Base-by-base conservation (phyloP, 108 stramenopile species). In the Skeletonema marinoi region DNA sequence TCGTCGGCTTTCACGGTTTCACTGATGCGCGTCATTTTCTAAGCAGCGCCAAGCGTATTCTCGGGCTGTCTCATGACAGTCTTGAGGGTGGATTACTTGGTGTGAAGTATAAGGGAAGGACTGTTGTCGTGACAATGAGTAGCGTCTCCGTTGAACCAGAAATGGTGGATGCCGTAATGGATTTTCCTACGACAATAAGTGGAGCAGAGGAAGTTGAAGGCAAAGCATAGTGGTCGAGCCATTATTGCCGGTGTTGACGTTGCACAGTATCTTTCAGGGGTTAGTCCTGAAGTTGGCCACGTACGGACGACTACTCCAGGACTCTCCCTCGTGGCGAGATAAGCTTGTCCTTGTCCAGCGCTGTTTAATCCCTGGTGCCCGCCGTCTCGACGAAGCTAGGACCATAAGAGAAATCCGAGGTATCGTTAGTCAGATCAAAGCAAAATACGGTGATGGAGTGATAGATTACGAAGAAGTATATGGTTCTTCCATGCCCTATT, bases 1-100 rank as follows among this genome's bases (percentile, higher is more conserved):
- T 95, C 12, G 89, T 95, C 11, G 94, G 94, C 17, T 95, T 95
- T 71, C 94, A 95, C 74, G 82, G 93, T 16, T 95, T 95, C 78
- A 91, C 93, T 59, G 91, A 95, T 75, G 94, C 94, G 32, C 68
- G 95, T 21, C 95, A 96, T 71, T 96, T 96, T 80, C 79, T 96
- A 30, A 90, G 90, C 41, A 90, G 90, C 13, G 78, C 88, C 59
- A 92, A 92, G 83, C 89, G 95, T 14, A 83, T 94, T 51, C 71
- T 96, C 59, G 95, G 95, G 7, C 39, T 92, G 31, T 61, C 65
- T 60, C 90, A 87, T 64, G 69, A 88, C 50, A 80, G 71, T 44
- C 32, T 81, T 5, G 75, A 50, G 29, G 83, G 93, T n/a, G 94
- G 94, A 5, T 75, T 93, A 41, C 87, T 94, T 46, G 93, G 92